Conservation (phyloP, 2,329 filamentous ascomycete species). For the Talaromyces verruculosus region DNA sequence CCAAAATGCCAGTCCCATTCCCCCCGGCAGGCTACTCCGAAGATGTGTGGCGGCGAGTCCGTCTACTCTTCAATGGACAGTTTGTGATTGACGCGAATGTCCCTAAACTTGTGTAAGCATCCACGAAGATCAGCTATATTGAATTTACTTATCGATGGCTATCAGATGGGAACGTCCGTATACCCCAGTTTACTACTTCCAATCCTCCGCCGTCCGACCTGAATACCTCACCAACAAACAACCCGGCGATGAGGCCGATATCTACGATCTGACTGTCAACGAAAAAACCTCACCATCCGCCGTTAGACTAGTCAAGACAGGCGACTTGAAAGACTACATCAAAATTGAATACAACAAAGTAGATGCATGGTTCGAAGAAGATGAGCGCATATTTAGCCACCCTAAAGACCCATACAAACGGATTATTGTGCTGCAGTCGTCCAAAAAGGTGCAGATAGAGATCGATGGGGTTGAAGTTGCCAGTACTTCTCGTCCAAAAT, state of each 20-base stretch:
- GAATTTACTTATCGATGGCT: background rate
- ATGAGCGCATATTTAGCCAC: slow-evolving; percentile 21
- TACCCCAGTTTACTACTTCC: slow-evolving; percentile 18
- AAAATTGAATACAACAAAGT: slow-evolving; percentile 17
- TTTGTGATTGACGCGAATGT: slow-evolving; percentile 18
- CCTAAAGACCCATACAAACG: slow-evolving; percentile 22
- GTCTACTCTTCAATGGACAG: slow-evolving; percentile 19
- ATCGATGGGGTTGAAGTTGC: slow-evolving; percentile 21
- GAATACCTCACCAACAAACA: slow-evolving; percentile 16
- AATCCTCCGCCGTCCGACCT: background rate
- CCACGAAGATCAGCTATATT: background rate
- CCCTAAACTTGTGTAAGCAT: slow-evolving; percentile 20
- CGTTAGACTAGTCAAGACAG: slow-evolving; percentile 2
- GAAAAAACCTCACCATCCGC: slow-evolving; percentile 14
- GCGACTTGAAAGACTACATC: slow-evolving; percentile 6
- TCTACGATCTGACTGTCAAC: slow-evolving; percentile 15
- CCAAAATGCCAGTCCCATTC: slow-evolving; percentile 18
- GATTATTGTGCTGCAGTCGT: slow-evolving; percentile 19
- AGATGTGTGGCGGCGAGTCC: slow-evolving; percentile 22
- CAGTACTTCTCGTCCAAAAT: slow-evolving; percentile 14
- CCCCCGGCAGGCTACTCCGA: slow-evolving; percentile 22
- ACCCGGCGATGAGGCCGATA: background rate
- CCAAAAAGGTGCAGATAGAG: slow-evolving; percentile 19
- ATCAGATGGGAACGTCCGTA: slow-evolving; percentile 20
- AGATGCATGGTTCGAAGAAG: slow-evolving; percentile 22